Evolutionary conservation across 2,329 filamentous ascomycete species (phyloP), one percentile per base, ranked within the genome.

Genomic region (Phialophora chinensis): DNA sequence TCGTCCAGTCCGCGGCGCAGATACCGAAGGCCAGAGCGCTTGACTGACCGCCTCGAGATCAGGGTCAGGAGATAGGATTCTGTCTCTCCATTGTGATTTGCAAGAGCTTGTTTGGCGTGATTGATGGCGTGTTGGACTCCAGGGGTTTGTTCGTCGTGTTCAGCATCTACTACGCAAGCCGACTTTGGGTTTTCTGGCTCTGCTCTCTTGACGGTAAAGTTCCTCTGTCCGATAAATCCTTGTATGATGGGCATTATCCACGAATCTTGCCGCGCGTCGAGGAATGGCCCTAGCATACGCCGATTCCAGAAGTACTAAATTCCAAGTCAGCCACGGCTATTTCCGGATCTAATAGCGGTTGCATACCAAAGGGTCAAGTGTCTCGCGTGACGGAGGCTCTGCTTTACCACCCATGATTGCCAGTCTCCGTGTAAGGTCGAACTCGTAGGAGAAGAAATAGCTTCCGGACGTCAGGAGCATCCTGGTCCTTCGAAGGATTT

Each of bases 391-490:
- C 23, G 66, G 69, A 31, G 67, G 35, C 27, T 61, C 65, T 60
- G 63, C 38, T 14, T 17, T 58, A 8, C 58, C 63, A 35, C 56
- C 50, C 29, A 67, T 57, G 8, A 67, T n/a, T 49, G 57, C 76
- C 67, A 86, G 76, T 62, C 86, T 88, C 63, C 90, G 86, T 0
- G 95, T 98, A 59, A 99, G 86, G 76, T 99, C 93, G 75, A 94
- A 86, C 71, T 99, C 95, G 77, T 99, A 97, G 0, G 93, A 93
- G 77, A 94, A 99, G 81, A 90, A 98, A 78, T 97, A 98, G 76
- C 92, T 97, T 69, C 86, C 86, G 0, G 90, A 93, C 0, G 91
- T 89, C 75, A 97, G 94, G 67, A 97, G 87, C 63, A 98, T 87
- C 74, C 91, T 91, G 1, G 92, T 89, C 35, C 91, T 96, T 49